Evolutionary conservation across 2,329 filamentous ascomycete genomes (phyloP), one percentile per base, ranked within the genome.

Genomic region (Scolecobasidium constrictum): DNA sequence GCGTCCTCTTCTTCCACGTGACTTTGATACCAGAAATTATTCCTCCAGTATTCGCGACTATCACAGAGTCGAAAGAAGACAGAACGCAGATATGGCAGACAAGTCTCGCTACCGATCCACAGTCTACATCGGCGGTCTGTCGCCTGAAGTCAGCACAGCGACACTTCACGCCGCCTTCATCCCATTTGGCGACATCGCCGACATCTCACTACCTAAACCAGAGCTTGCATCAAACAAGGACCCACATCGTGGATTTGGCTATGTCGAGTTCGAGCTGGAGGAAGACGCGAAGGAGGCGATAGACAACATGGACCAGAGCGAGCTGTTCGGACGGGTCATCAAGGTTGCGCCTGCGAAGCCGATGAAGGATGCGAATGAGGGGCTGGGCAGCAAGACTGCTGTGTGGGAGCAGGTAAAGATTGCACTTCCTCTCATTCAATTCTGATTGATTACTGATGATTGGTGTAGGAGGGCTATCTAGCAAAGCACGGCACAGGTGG

Each of bases 341-440:
- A 94, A 88, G 61, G 90, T 96, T 40, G 88, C 86, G 35, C 76
- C 83, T 43, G 93, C 93, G 35, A 98, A 94, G 63, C 78, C 86
- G 22, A 86, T 92, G 48, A 95, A 94, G 69, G 86, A 86, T 53
- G 76, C 78, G 39, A 84, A 84, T 42, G 86, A 94, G 59, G 87
- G 88, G 1, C 62, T 98, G 35, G 88, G 90, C 18, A 94, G 86
- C 67, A 93, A 87, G 64, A 94, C 83, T 35, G 93, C 92, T 21
- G 72, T 98, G 38, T 98, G 92, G 93, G 86, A 95, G 62, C 90
- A 96, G 80, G 92, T 94, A 64, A n/a, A n/a, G n/a, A n/a, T n/a
- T n/a, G n/a, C n/a, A n/a, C n/a, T n/a, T n/a, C n/a, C n/a, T n/a
- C n/a, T n/a, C n/a, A n/a, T n/a, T n/a, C n/a, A n/a, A n/a, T n/a